These are phyloP conservation scores for Lentinula detonsa DNA, from an alignment of 768 basidiomycete genomes.

Conservation along the genomic window DNA sequence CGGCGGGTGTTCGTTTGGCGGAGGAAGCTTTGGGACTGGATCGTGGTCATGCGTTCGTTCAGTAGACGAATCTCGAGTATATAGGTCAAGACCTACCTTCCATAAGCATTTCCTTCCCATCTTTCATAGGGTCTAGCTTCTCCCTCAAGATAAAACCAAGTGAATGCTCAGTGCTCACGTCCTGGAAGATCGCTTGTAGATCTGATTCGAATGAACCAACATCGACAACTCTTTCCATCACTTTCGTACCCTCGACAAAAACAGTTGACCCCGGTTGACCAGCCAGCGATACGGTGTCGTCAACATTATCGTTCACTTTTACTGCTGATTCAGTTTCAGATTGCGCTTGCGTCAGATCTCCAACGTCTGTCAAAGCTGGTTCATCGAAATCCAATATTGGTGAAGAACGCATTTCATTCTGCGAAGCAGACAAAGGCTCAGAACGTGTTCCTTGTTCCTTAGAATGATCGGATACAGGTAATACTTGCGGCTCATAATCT, in stretches of 20 bases:
- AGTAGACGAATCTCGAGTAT: not conserved
- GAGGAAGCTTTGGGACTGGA: conserved; percentile 49
- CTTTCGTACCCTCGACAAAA: not conserved
- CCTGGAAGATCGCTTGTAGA: not conserved
- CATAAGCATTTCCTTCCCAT: conserved; percentile 36
- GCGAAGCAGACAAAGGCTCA: not conserved
- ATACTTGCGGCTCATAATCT: not conserved
- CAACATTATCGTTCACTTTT: not conserved
- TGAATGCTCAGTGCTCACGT: conserved; percentile 13
- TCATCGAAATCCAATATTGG: not conserved
- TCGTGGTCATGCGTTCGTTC: not conserved
- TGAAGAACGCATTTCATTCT: not conserved
- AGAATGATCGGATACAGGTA: not conserved
- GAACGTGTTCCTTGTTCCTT: not conserved
- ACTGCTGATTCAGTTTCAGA: not conserved
- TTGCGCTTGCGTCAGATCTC: not conserved
- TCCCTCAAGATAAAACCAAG: conserved; percentile 46
- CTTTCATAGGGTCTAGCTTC: conserved; percentile 43
- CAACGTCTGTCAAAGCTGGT: not conserved
- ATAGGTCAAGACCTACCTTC: conserved; percentile 35
- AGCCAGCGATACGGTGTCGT: not conserved
- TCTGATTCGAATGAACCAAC: not conserved
- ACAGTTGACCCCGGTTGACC: not conserved
- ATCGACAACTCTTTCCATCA: not conserved
- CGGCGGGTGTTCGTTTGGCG: conserved; percentile 43